Percentiles rank a stretch among this genome's conserved stretches.
Evolutionary conservation across 129 eudicot genomes (phyloP).

Genomic region (Flaveria ramosissima): DNA sequence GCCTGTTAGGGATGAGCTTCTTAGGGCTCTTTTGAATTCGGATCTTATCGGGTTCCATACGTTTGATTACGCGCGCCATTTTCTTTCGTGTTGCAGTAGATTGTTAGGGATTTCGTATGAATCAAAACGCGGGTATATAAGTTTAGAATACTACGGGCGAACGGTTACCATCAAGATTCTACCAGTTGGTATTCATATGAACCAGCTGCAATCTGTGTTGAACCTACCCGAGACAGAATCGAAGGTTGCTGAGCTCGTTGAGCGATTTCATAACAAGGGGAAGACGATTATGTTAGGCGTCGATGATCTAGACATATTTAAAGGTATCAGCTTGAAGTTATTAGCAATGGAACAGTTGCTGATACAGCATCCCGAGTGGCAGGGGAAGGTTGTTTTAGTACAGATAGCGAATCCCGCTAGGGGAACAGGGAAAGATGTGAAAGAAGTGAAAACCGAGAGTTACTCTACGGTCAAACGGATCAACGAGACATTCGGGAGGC

Average conservation of each 20-base stretch:
- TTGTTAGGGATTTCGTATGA: slow-evolving; percentile 74
- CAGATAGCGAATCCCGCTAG: slow-evolving; percentile 93
- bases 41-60: slow-evolving; percentile 91
- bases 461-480: slow-evolving; percentile 61
- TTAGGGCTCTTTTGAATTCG: slow-evolving; percentile 70
- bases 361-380: slow-evolving; percentile 82
- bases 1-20: slow-evolving; percentile 77
- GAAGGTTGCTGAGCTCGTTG: slow-evolving; percentile 62
- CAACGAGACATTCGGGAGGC: slow-evolving; percentile 60
- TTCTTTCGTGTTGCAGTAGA: slow-evolving; percentile 80
- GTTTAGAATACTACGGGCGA: slow-evolving; percentile 84
- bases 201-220: slow-evolving; percentile 67
- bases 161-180: slow-evolving; percentile 77
- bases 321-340: slow-evolving; percentile 75
- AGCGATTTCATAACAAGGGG: slow-evolving; percentile 51
- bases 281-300: slow-evolving; percentile 75
- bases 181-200: slow-evolving; percentile 85
- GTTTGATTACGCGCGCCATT: slow-evolving; percentile 82
- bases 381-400: slow-evolving; percentile 76
- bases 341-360: slow-evolving; percentile 80
- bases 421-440: slow-evolving; percentile 77
- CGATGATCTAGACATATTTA: slow-evolving; percentile 83
- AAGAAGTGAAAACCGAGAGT: slow-evolving; percentile 75
- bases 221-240: slow-evolving; percentile 63
- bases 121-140: slow-evolving; percentile 79